Percentiles rank a stretch among this genome's conserved stretches.
Evolutionary conservation across 306 rosid species (phyloP).

Genomic region (Argentina anserina): DNA sequence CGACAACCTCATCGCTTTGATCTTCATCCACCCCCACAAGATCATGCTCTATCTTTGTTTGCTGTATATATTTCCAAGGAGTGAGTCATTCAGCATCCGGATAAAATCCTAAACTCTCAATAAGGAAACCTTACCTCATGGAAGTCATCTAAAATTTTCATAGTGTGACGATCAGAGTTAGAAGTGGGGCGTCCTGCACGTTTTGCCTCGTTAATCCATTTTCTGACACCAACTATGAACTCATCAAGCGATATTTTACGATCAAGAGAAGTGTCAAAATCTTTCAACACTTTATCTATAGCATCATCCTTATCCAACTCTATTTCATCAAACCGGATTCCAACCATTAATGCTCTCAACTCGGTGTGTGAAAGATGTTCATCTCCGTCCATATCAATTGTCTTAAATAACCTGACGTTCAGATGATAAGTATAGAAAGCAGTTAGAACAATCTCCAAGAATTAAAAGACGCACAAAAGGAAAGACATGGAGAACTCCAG

Average conservation of each 20-base stretch:
- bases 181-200: slow-evolving; percentile 22
- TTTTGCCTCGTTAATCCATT: slow-evolving; percentile 55
- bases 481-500: neutral
- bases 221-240: slow-evolving; percentile 48
- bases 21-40: slow-evolving; percentile 49
- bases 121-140: slow-evolving; percentile 41
- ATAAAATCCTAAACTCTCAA: neutral
- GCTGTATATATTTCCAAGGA: slow-evolving; percentile 37
- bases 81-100: neutral
- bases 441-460: slow-evolving; percentile 12
- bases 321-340: slow-evolving; percentile 64
- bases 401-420: slow-evolving; percentile 48
- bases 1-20: slow-evolving; percentile 43
- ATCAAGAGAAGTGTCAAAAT: slow-evolving; percentile 63
- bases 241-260: slow-evolving; percentile 15
- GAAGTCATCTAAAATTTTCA: slow-evolving; percentile 40
- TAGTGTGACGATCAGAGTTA: slow-evolving; percentile 49
- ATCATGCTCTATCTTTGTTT: slow-evolving; percentile 61
- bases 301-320: slow-evolving; percentile 65
- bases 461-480: neutral
- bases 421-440: slow-evolving; percentile 10
- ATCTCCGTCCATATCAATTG: slow-evolving; percentile 49
- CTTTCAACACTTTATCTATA: slow-evolving; percentile 44
- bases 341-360: slow-evolving; percentile 69
- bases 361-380: slow-evolving; percentile 46